Base-by-base conservation (phyloP, 805 yeast species). In the Kuraishia capsulata region DNA sequence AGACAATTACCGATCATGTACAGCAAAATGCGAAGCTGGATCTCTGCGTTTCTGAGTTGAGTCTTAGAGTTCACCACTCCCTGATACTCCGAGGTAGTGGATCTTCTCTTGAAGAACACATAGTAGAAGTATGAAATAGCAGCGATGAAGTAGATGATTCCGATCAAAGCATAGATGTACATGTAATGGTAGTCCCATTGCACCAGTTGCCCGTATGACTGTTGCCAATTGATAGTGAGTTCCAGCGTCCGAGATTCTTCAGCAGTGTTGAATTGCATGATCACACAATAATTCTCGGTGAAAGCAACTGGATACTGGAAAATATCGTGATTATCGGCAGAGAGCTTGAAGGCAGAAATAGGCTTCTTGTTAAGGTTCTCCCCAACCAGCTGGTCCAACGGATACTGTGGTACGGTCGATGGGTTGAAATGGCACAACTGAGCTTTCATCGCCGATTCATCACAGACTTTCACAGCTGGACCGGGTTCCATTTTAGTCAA, bases 51-150 rank as follows among this genome's bases (percentile, higher is more conserved):
- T 24, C 23, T 30, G 20, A 8, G 6, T 3, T 30, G 24, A 10
- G 17, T 24, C 25, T 24, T 24, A 14, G 26, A 6, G 35, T 62
- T 83, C 44, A 67, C 82, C 47, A 81, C 92, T 9, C 78, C 82
- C 54, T 80, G 88, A 5, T 84, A 84, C 59, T 81, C 90, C 1
- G 66, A 84, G 42, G 16, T 10, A 17, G 30, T 44, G 49, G 8
- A 19, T 30, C 14, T 45, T 31, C 31, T 42, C 45, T 25, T 33
- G 36, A 38, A 38, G 44, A n/a, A 47, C 30, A 36, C 33, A n/a
- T 48, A 40, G 20, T 34, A 40, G 8, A 38, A 44, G 39, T 47
- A 54, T 10, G 36, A 6, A 2, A 38, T 29, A 8, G 47, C 42
- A 17, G 45, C 36, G 1, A 39, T 6, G 6, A 42, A n/a, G 40